phyloP scores from a whole-genome alignment of 2,329 filamentous ascomycete species.

The Aspergillus melleus region DNA sequence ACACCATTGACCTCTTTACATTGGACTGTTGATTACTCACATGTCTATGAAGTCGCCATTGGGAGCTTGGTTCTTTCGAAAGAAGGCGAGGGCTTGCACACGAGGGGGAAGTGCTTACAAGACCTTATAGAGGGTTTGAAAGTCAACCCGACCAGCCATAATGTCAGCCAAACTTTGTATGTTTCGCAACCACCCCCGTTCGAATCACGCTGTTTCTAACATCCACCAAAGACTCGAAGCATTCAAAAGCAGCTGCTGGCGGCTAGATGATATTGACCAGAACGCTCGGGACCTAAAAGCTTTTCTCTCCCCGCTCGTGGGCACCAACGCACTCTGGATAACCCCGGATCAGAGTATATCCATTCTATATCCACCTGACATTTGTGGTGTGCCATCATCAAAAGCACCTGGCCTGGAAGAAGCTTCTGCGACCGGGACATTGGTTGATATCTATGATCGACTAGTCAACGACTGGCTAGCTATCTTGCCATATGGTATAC shows the following conservation, averaged over 20 bases:
- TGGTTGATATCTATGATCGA: constrained; percentile 35
- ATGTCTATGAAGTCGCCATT: constrained; percentile 28
- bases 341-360: constrained; percentile 13
- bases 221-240: constrained; percentile 34
- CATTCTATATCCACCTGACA: constrained; percentile 21
- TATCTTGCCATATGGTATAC: constrained; percentile 32
- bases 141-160: constrained; percentile 8
- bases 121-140: constrained; percentile 24
- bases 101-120: constrained; percentile 18
- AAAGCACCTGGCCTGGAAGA: constrained; percentile 7
- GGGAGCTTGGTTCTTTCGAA: constrained; percentile 14
- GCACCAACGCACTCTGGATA: neutral
- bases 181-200: constrained; percentile 6
- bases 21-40: constrained; percentile 32
- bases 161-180: constrained; percentile 32
- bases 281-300: constrained; percentile 30
- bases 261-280: constrained; percentile 39
- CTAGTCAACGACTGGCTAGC: constrained; percentile 40
- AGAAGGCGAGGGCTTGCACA: neutral
- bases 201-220: constrained; percentile 6
- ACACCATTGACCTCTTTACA: constrained; percentile 19
- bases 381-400: constrained; percentile 14
- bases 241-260: constrained; percentile 20
- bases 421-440: constrained; percentile 8
- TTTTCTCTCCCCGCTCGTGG: constrained; percentile 22